These are phyloP conservation scores for Stagonosporopsis cucurbitacearum DNA, from an alignment of 2,329 filamentous ascomycete species.

Conservation along the genomic window DNA sequence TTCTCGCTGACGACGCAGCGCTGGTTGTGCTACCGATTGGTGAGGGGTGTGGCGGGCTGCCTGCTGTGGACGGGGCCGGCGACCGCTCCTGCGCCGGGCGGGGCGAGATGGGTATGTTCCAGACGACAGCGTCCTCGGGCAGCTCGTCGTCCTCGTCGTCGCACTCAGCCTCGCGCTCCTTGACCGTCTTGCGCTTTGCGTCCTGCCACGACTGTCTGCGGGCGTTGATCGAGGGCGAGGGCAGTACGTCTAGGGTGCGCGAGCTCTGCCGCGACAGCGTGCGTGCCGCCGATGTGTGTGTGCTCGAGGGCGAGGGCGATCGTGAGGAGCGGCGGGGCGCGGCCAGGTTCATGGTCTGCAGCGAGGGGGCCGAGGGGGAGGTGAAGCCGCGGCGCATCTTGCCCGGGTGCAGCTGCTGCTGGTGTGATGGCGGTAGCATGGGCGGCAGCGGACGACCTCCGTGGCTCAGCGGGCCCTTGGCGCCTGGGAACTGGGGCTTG, in stretches of 20 bases:
- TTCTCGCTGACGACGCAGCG: conserved; percentile 30
- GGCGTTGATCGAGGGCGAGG: conserved; percentile 40
- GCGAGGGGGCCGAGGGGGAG: conserved; percentile 47
- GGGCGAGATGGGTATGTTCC: conserved; percentile 83
- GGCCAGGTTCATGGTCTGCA: conserved; percentile 41
- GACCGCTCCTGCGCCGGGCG: conserved; percentile 49
- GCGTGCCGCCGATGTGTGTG: conserved; percentile 35
- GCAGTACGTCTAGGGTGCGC: conserved; percentile 40
- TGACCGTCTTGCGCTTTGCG: conserved; percentile 66
- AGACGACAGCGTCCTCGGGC: conserved; percentile 77
- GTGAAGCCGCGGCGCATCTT: conserved; percentile 52
- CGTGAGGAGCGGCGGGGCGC: conserved; percentile 43
- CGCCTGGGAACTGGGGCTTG: conserved; percentile 49
- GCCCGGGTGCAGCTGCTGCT: conserved; percentile 47
- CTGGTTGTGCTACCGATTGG: conserved; percentile 26
- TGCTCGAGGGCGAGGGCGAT: conserved; percentile 45
- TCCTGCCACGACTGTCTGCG: conserved; percentile 69
- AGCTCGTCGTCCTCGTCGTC: conserved; percentile 76
- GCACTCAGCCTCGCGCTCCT: conserved; percentile 78
- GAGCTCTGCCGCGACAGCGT: conserved; percentile 45
- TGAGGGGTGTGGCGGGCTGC: conserved; percentile 38
- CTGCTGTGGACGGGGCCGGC: conserved; percentile 42
- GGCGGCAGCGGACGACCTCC: conserved; percentile 41
- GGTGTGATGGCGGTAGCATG: too few relatives aligned
- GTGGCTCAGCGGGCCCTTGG: conserved; percentile 50